Evolutionary conservation across 148 eudicot genomes (phyloP).

Genomic region (Pouteria glomerata): DNA sequence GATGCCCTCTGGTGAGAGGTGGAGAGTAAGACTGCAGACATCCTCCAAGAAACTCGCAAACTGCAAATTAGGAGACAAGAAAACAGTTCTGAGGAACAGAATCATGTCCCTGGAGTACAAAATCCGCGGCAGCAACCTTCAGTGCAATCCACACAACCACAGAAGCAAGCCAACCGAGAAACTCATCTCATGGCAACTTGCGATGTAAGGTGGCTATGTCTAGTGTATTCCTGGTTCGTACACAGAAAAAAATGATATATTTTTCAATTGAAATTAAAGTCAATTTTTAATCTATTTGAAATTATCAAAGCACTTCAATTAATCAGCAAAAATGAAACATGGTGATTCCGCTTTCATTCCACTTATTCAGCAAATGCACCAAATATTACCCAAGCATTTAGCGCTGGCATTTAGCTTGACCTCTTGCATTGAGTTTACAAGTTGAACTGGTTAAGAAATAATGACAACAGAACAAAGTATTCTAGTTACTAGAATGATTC

Average conservation of each 20-base stretch:
- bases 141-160: slow-evolving; percentile 31
- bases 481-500: not conserved
- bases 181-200: slow-evolving; percentile 94
- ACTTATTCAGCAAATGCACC: too few species aligned
- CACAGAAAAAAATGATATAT: slow-evolving; percentile 2
- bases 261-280: too few species aligned
- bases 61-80: slow-evolving; percentile 66
- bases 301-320: too few species aligned
- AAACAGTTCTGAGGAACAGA: slow-evolving; percentile 32
- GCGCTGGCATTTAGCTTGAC: too few species aligned
- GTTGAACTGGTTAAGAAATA: not conserved
- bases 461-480: not conserved
- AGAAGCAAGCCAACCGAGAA: slow-evolving; percentile 46
- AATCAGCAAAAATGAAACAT: too few species aligned
- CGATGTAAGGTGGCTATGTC: slow-evolving; percentile 76
- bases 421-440: not conserved
- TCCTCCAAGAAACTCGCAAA: slow-evolving; percentile 63
- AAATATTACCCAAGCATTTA: too few species aligned
- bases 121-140: slow-evolving; percentile 47
- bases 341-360: too few species aligned
- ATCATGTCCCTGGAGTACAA: slow-evolving; percentile 36
- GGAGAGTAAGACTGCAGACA: slow-evolving; percentile 65
- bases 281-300: not conserved
- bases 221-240: slow-evolving; percentile 19
- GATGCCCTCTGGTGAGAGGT: slow-evolving; percentile 61